Percentiles rank a stretch among this genome's conserved stretches.
phyloP scores from a whole-genome alignment of 371 early-diverging fungal genomes.

The Entomophthora muscae region DNA sequence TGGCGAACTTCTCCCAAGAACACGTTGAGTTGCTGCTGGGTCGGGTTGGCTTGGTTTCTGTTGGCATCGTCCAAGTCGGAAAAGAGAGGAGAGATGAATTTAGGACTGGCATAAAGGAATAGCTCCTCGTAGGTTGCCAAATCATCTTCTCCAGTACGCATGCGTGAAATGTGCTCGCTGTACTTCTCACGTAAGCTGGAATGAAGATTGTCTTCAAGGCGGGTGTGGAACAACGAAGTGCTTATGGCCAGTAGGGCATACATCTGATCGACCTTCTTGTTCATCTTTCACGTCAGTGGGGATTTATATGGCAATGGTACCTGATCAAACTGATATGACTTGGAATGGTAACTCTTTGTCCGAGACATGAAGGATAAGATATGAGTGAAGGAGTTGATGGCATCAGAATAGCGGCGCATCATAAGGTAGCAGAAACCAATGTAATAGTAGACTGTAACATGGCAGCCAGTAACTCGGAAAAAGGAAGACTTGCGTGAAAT shows the following conservation, averaged over 20 bases:
- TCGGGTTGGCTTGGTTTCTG: slow-evolving; percentile 10
- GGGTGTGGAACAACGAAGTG: slow-evolving; percentile 78
- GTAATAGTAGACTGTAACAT: slow-evolving; percentile 90
- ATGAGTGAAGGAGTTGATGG: slow-evolving; percentile 79
- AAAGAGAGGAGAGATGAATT: slow-evolving; percentile 77
- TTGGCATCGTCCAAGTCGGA: slow-evolving; percentile 43
- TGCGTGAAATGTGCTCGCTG: slow-evolving; percentile 72
- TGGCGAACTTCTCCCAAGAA: slow-evolving; percentile 70
- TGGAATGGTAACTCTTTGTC: slow-evolving; percentile 3
- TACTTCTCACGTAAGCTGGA: slow-evolving; percentile 74
- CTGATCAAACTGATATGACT: slow-evolving; percentile 77
- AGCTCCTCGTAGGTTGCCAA: slow-evolving; percentile 67
- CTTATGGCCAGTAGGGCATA: slow-evolving; percentile 83
- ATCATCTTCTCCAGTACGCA: slow-evolving; percentile 75
- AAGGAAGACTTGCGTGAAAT: slow-evolving; percentile 81
- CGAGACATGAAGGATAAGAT: slow-evolving; percentile 22
- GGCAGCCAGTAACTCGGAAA: slow-evolving; percentile 86
- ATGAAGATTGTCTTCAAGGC: slow-evolving; percentile 84
- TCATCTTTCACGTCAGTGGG: slow-evolving; percentile 23
- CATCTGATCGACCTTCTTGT: slow-evolving; percentile 86
- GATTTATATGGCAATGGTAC: slow-evolving; percentile 19
- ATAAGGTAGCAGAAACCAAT: slow-evolving; percentile 91
- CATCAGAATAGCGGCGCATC: slow-evolving; percentile 91
- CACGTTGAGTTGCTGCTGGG: slow-evolving; percentile 48
- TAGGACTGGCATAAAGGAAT: slow-evolving; percentile 82